Conservation (phyloP, 1,284 basidiomycete species). For the Ustilago sp. region DNA sequence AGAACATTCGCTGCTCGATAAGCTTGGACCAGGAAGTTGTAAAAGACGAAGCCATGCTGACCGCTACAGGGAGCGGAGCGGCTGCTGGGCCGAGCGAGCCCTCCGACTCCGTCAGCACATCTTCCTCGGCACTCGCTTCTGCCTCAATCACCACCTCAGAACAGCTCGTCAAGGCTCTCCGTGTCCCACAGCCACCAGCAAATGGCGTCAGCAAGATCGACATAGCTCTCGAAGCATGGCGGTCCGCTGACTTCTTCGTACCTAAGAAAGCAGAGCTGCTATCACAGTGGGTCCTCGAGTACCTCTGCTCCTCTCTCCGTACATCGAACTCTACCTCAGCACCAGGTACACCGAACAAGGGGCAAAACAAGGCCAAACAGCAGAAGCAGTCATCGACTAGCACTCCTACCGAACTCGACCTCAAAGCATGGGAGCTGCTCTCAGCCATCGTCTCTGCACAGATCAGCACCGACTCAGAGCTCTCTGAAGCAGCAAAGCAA, state of each 20-base stretch:
- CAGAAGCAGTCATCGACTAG: constrained; percentile 3
- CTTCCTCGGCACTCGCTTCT: constrained; percentile 19
- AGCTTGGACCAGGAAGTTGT: background rate
- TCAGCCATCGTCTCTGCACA: constrained; percentile 24
- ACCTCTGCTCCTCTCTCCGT: constrained; percentile 34
- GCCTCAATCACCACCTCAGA: constrained; percentile 59
- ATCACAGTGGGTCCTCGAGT: constrained; percentile 50
- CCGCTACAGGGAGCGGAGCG: constrained; percentile 10
- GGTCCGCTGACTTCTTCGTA: constrained; percentile 34
- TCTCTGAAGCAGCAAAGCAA: constrained; percentile 37
- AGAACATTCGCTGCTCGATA: background rate
- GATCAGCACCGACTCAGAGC: constrained; percentile 12
- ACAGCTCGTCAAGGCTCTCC: constrained; percentile 58
- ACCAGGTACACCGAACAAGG: constrained; percentile 27
- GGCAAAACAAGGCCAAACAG: constrained; percentile 37
- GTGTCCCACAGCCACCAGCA: constrained; percentile 32
- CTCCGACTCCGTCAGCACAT: background rate
- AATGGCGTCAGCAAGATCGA: constrained; percentile 36
- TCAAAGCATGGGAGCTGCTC: constrained; percentile 51
- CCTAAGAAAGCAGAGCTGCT: constrained; percentile 57
- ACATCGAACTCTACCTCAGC: constrained; percentile 10
- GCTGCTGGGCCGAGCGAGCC: constrained; percentile 6
- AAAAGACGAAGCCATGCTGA: constrained; percentile 3
- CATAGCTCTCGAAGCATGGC: constrained; percentile 44
- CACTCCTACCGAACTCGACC: constrained; percentile 15